A percentile compares a stretch with the other conserved stretches of the same genome.
phyloP scores from a whole-genome alignment of 2,329 filamentous ascomycete species.

The Harringtonia aguacate region DNA sequence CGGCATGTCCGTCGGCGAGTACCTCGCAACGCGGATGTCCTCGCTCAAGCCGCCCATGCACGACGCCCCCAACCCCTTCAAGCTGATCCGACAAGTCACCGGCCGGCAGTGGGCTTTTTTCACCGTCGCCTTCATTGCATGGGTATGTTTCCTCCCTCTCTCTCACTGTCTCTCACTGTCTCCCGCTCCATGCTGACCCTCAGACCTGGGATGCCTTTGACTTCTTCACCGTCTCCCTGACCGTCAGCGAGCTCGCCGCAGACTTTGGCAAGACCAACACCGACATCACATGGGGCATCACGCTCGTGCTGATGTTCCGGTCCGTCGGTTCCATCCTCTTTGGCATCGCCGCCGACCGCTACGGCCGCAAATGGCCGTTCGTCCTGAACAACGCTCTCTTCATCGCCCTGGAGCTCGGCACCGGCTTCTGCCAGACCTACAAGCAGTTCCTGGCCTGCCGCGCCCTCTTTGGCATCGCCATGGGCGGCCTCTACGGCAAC shows the following conservation, averaged over 20 bases:
- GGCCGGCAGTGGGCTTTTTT: conserved; percentile 65
- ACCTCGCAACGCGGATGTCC: conserved; percentile 40
- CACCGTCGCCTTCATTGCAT: conserved; percentile 61
- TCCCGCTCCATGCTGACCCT: neutral
- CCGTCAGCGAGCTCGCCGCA: conserved; percentile 57
- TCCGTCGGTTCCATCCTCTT: conserved; percentile 68
- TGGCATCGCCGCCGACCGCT: conserved; percentile 67
- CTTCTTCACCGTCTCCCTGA: conserved; percentile 71
- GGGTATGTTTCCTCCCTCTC: conserved; percentile 25
- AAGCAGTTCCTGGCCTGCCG: conserved; percentile 64
- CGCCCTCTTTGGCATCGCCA: conserved; percentile 64
- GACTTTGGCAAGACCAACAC: conserved; percentile 45
- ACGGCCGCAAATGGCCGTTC: conserved; percentile 77
- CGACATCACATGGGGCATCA: conserved; percentile 64
- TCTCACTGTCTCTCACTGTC: neutral
- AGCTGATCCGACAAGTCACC: conserved; percentile 52
- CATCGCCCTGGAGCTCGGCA: conserved; percentile 51
- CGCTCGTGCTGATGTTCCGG: conserved; percentile 61
- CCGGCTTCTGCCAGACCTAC: conserved; percentile 66
- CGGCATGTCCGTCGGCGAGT: conserved; percentile 36
- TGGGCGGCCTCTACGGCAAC: conserved; percentile 74
- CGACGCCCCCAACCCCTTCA: conserved; percentile 63
- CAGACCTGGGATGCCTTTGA: conserved; percentile 68
- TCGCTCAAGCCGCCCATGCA: conserved; percentile 39
- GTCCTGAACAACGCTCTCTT: conserved; percentile 61